Percentiles rank a stretch among this genome's conserved stretches.
Evolutionary conservation across 495 filamentous ascomycete species (phyloP).

Genomic region (Aspergillus mulundensis): DNA sequence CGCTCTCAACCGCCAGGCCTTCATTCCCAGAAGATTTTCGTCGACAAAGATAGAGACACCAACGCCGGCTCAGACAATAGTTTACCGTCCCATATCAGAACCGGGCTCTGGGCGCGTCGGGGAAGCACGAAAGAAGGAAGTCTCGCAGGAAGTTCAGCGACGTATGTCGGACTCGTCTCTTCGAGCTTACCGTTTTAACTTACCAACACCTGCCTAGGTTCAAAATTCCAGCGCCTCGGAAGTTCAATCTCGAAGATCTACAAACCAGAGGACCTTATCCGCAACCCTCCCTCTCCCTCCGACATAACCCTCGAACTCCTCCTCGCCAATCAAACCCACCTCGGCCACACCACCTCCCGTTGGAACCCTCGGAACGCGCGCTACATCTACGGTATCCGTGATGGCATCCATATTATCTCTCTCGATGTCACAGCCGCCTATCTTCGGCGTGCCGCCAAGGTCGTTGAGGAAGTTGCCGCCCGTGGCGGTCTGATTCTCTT

Average conservation of each 20-base stretch:
- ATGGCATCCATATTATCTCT: slow-evolving; percentile 89
- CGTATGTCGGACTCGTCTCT: slow-evolving; percentile 17
- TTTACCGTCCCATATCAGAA: slow-evolving; percentile 16
- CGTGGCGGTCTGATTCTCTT: slow-evolving; percentile 85
- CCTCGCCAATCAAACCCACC: slow-evolving; percentile 83
- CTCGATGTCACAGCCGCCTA: slow-evolving; percentile 83
- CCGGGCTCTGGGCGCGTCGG: not conserved
- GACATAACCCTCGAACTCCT: slow-evolving; percentile 89
- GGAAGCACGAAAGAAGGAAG: slow-evolving; percentile 8
- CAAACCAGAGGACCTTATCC: slow-evolving; percentile 61
- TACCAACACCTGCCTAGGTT: slow-evolving; percentile 18
- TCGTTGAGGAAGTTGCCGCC: slow-evolving; percentile 82
- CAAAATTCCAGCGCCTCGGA: slow-evolving; percentile 32
- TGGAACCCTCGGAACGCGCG: slow-evolving; percentile 95
- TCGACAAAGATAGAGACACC: slow-evolving; percentile 27
- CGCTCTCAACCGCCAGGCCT: slow-evolving; percentile 35
- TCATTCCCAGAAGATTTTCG: slow-evolving; percentile 33
- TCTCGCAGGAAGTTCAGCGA: slow-evolving; percentile 12
- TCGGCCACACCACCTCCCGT: slow-evolving; percentile 85
- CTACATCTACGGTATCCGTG: slow-evolving; percentile 90
- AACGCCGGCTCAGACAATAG: slow-evolving; percentile 20
- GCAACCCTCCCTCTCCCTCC: slow-evolving; percentile 66
- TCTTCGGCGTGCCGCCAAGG: slow-evolving; percentile 80
- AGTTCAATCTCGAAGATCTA: slow-evolving; percentile 42
- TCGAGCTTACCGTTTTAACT: not conserved